Conservation (phyloP, 2,329 filamentous ascomycete species). For the Penicillium sp. region DNA sequence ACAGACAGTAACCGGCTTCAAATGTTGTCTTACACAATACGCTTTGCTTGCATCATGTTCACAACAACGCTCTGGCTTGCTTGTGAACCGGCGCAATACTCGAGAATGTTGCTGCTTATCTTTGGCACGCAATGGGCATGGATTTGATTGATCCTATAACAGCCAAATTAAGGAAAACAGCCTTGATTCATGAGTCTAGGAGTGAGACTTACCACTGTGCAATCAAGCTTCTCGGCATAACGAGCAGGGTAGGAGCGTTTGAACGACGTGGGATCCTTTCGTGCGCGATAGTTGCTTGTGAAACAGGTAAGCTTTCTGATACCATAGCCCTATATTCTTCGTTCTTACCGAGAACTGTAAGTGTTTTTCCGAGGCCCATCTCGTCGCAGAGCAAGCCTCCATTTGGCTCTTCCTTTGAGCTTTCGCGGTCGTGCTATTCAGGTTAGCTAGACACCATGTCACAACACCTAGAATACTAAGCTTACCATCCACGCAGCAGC, state of each 20-base stretch:
- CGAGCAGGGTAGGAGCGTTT: constrained; percentile 38
- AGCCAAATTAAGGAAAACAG: neutral
- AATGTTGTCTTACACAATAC: neutral
- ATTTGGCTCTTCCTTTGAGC: constrained; percentile 17
- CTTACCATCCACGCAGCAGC: constrained; percentile 38
- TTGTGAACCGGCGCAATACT: constrained; percentile 27
- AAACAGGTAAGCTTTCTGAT: neutral
- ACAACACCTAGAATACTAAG: neutral
- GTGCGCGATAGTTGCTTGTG: constrained; percentile 40
- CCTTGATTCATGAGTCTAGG: neutral
- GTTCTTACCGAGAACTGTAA: constrained; percentile 35
- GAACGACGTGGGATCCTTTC: constrained; percentile 24
- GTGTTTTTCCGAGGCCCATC: constrained; percentile 46
- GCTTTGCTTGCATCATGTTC: constrained; percentile 24
- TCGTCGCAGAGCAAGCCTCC: constrained; percentile 44
- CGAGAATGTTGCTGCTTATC: constrained; percentile 18
- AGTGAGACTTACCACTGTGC: constrained; percentile 34
- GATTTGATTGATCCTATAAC: constrained; percentile 33
- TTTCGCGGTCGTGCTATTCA: constrained; percentile 35
- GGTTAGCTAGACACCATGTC: constrained; percentile 10
- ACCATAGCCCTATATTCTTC: neutral
- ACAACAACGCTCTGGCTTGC: constrained; percentile 20
- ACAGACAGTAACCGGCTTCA: too few species aligned
- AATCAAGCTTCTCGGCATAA: constrained; percentile 36
- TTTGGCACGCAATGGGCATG: constrained; percentile 30